Base-by-base conservation (phyloP, 2,329 filamentous ascomycete genomes). In the Coniochaeta sp. region DNA sequence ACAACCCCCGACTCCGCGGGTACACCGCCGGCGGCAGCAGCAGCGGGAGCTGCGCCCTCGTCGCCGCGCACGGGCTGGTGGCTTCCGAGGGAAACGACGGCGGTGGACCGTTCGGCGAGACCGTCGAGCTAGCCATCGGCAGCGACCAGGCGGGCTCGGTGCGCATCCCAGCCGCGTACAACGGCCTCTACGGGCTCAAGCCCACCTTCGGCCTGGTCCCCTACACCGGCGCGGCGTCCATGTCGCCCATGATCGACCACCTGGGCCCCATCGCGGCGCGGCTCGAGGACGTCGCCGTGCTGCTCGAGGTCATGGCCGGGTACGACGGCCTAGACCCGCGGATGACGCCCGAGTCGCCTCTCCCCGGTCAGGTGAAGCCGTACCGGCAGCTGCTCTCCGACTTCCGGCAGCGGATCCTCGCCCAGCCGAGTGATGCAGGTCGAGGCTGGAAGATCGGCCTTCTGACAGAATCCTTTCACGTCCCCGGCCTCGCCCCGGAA, bases 171-270 rank as follows among this genome's bases (percentile, higher is more conserved):
- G 72, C 74, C 6, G 64, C 71, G 0, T 75, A 73, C 62, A 70
- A 67, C 54, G 74, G 74, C 5, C 66, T 75, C 24, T 75, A 75
- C 59, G 74, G 74, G 4, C 63, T 76, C 17, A 81, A 81, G 64
- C 74, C 78, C 0, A 80, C 78, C 0, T 72, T 75, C 65, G 78
- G 79, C 0, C 65, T 81, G 2, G 70, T 81, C 3, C 78, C 79
- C 1, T 52, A 60, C 61, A 79, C 76, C 0, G 77, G 76, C 0
- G 73, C 74, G 17, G 70, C 70, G 5, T 68, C 70, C 4, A 68
- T 78, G 61, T 65, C 72, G 19, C 72, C 77, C 0, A 74, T 76
- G 65, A 76, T 78, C 52, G 77, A 80, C 63, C 75, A 79, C 62
- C 64, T 74, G 6, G 77, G 77, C 1, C 78, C 77, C 1, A 75